Conservation (phyloP, 2,329 filamentous ascomycete species). For the Claviceps purpurea region DNA sequence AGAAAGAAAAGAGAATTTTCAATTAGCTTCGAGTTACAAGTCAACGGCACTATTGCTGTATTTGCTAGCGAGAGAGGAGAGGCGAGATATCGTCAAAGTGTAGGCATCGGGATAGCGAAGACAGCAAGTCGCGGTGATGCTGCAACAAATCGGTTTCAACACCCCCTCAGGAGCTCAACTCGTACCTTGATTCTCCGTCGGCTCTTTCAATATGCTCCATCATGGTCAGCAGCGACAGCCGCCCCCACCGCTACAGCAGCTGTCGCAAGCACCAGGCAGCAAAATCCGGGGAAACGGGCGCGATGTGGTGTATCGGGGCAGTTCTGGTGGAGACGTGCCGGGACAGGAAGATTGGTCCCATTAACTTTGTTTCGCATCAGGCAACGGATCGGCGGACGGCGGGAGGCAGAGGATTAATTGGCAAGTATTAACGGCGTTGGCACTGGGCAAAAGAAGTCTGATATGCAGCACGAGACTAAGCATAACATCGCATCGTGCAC, state of each 20-base stretch:
- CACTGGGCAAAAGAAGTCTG: too few relatives aligned
- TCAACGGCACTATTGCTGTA: not conserved
- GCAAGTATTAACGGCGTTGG: not conserved
- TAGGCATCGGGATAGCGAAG: not conserved
- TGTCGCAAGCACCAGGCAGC: not conserved
- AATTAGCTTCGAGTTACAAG: not conserved
- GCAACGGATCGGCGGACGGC: not conserved
- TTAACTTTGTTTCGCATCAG: not conserved
- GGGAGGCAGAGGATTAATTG: not conserved
- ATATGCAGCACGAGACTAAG: not conserved
- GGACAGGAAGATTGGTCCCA: not conserved
- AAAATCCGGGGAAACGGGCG: not conserved
- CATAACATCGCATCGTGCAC: not conserved
- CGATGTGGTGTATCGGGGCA: not conserved
- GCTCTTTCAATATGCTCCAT: conserved; percentile 5
- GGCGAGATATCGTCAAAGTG: too few relatives aligned
- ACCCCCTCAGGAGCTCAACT: not conserved
- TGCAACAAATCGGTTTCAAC: not conserved
- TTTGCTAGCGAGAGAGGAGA: not conserved
- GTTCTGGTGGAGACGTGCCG: not conserved
- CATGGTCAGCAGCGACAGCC: conserved; percentile 1
- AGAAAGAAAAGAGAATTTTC: not conserved
- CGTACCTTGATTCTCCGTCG: conserved; percentile 5
- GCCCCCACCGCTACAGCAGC: not conserved
- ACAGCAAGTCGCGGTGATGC: not conserved